These are phyloP conservation scores for Strobilomyces echinocephalus DNA, from an alignment of 768 basidiomycete species.

Conservation along the genomic window DNA sequence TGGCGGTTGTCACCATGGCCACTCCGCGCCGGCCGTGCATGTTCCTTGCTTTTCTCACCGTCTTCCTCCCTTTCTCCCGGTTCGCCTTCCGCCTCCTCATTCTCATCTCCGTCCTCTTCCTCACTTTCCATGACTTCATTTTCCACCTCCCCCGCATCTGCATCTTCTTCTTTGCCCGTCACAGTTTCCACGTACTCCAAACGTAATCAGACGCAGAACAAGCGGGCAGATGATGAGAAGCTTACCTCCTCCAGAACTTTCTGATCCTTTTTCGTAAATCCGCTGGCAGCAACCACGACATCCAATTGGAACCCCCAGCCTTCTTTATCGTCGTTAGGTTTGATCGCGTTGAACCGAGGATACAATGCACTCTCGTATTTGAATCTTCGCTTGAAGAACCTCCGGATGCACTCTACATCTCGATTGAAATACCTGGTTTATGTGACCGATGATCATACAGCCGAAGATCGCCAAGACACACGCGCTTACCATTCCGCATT, in stretches of 20 bases:
- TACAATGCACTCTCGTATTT: constrained; percentile 87
- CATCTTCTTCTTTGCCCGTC: constrained; percentile 37
- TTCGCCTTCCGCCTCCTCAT: constrained; percentile 35
- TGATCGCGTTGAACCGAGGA: constrained; percentile 66
- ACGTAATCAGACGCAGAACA: constrained; percentile 19
- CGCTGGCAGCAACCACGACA: constrained; percentile 90
- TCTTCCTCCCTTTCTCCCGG: constrained; percentile 33
- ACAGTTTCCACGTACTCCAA: constrained; percentile 65
- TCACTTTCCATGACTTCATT: constrained; percentile 25
- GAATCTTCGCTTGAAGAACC: constrained; percentile 88
- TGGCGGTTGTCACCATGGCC: constrained; percentile 10
- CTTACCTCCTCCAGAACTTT: constrained; percentile 78
- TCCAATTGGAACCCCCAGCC: constrained; percentile 70
- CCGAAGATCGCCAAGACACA: constrained; percentile 11
- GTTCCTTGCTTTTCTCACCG: constrained; percentile 27
- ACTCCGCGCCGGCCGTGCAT: constrained; percentile 6
- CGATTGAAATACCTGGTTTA: constrained; percentile 91
- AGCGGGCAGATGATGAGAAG: constrained; percentile 19
- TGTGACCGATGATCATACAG: constrained; percentile 6
- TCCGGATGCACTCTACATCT: constrained; percentile 93
- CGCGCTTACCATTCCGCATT: constrained; percentile 87
- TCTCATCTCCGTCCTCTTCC: constrained; percentile 32
- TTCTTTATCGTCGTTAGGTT: constrained; percentile 32
- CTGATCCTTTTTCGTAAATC: constrained; percentile 83
- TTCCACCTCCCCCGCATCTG: constrained; percentile 37